Evolutionary conservation across 2,329 filamentous ascomycete species (phyloP).

Genomic region (Colletotrichum nymphaeae): DNA sequence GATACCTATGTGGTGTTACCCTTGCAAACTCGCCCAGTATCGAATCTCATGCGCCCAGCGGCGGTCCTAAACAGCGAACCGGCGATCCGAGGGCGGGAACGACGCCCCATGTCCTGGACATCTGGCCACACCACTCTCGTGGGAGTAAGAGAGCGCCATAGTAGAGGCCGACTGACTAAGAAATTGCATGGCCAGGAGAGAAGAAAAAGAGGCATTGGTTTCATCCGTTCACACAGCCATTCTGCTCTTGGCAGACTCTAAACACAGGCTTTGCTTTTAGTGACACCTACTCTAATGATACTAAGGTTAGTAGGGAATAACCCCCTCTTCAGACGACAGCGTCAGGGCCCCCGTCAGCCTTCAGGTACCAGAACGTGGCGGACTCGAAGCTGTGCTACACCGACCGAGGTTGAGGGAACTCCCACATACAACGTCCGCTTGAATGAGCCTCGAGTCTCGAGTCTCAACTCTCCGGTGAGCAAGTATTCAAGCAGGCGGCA

Average conservation of each 20-base stretch:
- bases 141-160: not conserved
- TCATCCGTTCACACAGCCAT: not conserved
- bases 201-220: not conserved
- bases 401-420: not conserved
- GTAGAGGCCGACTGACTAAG: not conserved
- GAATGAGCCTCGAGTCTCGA: not conserved
- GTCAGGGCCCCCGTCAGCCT: not conserved
- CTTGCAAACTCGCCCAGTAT: slow-evolving; percentile 9
- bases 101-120: not conserved
- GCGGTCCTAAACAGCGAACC: slow-evolving; percentile 13
- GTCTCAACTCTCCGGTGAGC: not conserved
- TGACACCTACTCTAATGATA: not conserved
- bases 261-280: not conserved
- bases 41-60: slow-evolving; percentile 29
- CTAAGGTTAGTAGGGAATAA: slow-evolving; percentile 2
- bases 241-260: not conserved
- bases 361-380: not conserved
- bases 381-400: slow-evolving; percentile 3
- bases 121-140: too few relatives aligned
- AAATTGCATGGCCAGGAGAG: not conserved
- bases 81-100: slow-evolving; percentile 16
- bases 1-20: not conserved
- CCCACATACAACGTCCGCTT: not conserved
- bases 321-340: not conserved
- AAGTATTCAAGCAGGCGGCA: not conserved